Evolutionary conservation across 139 green algal genomes (phyloP).

Genomic region (Zygnema cylindricum): DNA sequence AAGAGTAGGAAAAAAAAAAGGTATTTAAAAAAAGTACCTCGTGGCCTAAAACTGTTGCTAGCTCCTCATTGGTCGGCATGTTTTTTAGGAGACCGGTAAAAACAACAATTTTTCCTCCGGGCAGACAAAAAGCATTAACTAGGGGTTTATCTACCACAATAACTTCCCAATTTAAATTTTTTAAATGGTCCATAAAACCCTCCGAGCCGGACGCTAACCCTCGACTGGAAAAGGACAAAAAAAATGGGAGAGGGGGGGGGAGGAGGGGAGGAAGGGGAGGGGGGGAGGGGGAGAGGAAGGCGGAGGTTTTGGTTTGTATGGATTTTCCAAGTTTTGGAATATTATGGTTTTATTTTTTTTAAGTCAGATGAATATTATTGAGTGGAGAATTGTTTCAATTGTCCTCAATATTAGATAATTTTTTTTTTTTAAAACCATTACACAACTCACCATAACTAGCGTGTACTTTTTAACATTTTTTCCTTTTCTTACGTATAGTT

Average conservation of each 20-base stretch:
- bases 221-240: not conserved
- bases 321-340: not conserved
- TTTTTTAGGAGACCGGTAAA: constrained; percentile 59
- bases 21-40: not conserved
- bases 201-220: not conserved
- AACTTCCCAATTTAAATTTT: not conserved
- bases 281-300: not conserved
- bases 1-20: not conserved
- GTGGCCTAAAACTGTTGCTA: too few species aligned
- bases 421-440: not conserved
- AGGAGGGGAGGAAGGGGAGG: not conserved
- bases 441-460: not conserved
- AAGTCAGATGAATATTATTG: not conserved
- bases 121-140: not conserved
- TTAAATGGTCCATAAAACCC: not conserved
- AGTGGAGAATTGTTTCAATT: not conserved
- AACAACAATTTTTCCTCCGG: constrained; percentile 60
- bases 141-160: not conserved
- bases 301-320: too few species aligned
- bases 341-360: not conserved
- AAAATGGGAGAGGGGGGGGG: not conserved
- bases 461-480: not conserved
- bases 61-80: constrained; percentile 48
- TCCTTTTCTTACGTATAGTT: not conserved
- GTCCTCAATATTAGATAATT: not conserved